A percentile compares a stretch with the other conserved stretches of the same genome.
phyloP scores from a whole-genome alignment of 2,329 filamentous ascomycete species.

The Malbranchea zuffiana region DNA sequence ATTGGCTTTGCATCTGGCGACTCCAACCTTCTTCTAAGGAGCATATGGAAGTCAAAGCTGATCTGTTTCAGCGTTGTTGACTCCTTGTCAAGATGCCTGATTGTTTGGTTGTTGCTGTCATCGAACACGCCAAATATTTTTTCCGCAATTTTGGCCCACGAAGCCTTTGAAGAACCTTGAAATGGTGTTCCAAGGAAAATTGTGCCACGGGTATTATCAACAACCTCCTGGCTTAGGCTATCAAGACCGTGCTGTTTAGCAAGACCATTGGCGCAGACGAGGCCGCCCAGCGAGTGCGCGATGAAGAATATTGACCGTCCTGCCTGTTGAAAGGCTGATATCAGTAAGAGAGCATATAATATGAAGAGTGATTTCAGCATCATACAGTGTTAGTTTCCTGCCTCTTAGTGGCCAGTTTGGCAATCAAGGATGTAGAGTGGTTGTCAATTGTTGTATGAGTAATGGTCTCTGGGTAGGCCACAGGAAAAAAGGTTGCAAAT shows the following conservation, averaged over 20 bases:
- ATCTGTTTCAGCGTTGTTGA: conserved; percentile 2
- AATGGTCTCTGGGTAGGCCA: not conserved
- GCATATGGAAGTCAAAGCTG: conserved; percentile 1
- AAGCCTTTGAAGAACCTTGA: not conserved
- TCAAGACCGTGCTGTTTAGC: not conserved
- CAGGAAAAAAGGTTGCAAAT: conserved; percentile 1
- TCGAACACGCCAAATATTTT: too few relatives aligned
- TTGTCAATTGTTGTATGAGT: too few relatives aligned
- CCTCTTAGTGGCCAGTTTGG: too few relatives aligned
- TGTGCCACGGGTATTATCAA: not conserved
- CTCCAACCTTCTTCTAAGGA: not conserved
- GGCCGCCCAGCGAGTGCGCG: not conserved
- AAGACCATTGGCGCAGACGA: not conserved
- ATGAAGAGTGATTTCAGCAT: too few relatives aligned
- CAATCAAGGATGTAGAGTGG: too few relatives aligned
- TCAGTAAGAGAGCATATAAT: too few relatives aligned
- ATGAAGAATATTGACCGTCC: not conserved
- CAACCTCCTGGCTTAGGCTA: too few relatives aligned
- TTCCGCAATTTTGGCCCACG: not conserved
- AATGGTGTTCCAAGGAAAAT: conserved; percentile 2
- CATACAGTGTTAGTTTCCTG: too few relatives aligned
- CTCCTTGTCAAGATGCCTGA: too few relatives aligned
- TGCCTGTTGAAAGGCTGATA: too few relatives aligned
- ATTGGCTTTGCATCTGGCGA: conserved; percentile 1
- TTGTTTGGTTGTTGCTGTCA: too few relatives aligned